These are phyloP conservation scores for Tripidium arundinaceum DNA, from an alignment of 202 grass and related monocot genomes.

Conservation along the genomic window DNA sequence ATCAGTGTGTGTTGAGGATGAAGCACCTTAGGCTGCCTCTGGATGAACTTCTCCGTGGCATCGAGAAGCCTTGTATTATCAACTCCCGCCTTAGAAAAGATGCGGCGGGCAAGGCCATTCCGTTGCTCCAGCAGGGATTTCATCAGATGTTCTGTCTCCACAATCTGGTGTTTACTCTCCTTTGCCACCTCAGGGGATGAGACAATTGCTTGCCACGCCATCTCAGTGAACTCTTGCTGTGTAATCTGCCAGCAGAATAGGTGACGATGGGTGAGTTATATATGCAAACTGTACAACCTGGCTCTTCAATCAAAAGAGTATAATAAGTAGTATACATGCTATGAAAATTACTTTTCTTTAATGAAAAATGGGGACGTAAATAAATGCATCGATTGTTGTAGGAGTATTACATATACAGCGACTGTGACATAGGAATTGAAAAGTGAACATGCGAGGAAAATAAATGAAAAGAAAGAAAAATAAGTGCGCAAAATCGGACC, in stretches of 20 bases:
- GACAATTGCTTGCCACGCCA: slow-evolving; percentile 97
- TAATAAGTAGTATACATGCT: not conserved
- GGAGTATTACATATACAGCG: too few relatives aligned
- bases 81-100: slow-evolving; percentile 91
- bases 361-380: not conserved
- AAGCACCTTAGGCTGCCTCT: slow-evolving; percentile 90
- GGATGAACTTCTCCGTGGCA: slow-evolving; percentile 86
- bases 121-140: slow-evolving; percentile 95
- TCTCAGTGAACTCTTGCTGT: slow-evolving; percentile 98
- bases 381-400: not conserved
- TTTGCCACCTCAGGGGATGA: slow-evolving; percentile 77
- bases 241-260: slow-evolving; percentile 50
- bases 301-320: not conserved
- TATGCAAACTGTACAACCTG: not conserved
- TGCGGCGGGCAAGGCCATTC: slow-evolving; percentile 90
- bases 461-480: not conserved
- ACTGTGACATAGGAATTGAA: not conserved
- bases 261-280: not conserved
- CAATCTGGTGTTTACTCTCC: slow-evolving; percentile 96
- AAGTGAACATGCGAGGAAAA: not conserved
- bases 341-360: not conserved
- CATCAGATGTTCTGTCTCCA: slow-evolving; percentile 95
- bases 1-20: not conserved
- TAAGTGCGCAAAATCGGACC: not conserved
- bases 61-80: slow-evolving; percentile 94